Evolutionary conservation across 2,329 filamentous ascomycete genomes (phyloP), one percentile per base, ranked within the genome.

Genomic region (Thelonectria olida): DNA sequence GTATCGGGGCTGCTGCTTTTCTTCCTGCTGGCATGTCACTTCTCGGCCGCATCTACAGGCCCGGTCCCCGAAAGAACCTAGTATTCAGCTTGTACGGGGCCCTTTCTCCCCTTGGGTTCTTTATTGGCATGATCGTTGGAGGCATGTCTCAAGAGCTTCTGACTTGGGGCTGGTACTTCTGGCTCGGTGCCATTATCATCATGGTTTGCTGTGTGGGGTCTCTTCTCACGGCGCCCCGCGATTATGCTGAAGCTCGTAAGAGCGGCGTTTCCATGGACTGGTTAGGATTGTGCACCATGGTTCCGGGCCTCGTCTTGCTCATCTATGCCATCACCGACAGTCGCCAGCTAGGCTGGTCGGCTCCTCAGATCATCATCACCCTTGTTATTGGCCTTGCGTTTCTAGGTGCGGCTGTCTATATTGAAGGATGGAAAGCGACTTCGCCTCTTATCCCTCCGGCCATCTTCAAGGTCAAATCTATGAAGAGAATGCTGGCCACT

Each of bases 261-360:
- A 63, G 66, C 39, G 62, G 59, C 2, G 69, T 72, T 54, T 66
- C 67, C 36, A 90, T 91, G 88, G 89, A 91, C 70, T 90, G 86
- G 85, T 74, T 79, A 36, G 88, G 89, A 1, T 77, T 81, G 7
- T 68, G 76, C 5, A 79, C 86, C 19, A 86, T 85, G 12, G 78
- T 88, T 2, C 78, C 80, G 0, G 89, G 88, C 0, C 74, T 91
- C 5, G 80, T 90, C 19, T 78, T 92, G n/a, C 77, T 90, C 66
- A 86, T 91, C 5, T 92, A 89, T 64, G 86, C 89, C 3, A 83
- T 92, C 57, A 91, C 89, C 1, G 86, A 91, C 61, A 87, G 85
- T 45, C 83, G 86, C 1, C 85, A 90, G 0, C 67, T 84, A 5
- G 83, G 86, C 13, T 92, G 90, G 90, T 79, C 76, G 25, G 88